Evolutionary conservation across 176 grass and related monocot species (phyloP).

Genomic region (Dactylis glomerata): DNA sequence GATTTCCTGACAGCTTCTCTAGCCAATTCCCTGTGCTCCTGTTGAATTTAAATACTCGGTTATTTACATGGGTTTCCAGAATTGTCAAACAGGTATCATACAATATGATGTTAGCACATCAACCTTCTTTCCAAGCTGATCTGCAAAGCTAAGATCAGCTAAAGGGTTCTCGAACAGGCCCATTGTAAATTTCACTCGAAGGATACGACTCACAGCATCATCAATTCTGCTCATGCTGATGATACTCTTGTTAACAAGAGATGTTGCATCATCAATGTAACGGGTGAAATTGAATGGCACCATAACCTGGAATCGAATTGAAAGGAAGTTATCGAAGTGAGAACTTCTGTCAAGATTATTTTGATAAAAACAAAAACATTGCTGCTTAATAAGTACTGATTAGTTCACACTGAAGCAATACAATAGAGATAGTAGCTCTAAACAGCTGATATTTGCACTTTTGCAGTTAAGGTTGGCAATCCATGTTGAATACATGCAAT

Average conservation of each 20-base stretch:
- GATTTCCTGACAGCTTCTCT: conserved; percentile 98
- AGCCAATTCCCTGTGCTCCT: conserved; percentile 96
- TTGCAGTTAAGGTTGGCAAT: background rate
- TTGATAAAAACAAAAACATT: background rate
- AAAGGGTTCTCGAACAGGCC: conserved; percentile 91
- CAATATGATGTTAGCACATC: background rate
- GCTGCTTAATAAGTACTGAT: background rate
- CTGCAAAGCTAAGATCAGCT: conserved; percentile 79
- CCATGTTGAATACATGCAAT: background rate
- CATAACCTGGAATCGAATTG: conserved; percentile 59
- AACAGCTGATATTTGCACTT: background rate
- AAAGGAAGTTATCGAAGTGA: background rate
- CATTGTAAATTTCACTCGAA: conserved; percentile 96
- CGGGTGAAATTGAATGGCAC: conserved; percentile 78
- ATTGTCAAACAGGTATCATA: background rate
- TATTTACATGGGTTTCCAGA: conserved; percentile 12
- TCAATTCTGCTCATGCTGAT: conserved; percentile 85
- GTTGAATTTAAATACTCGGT: conserved; percentile 27
- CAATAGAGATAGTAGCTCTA: conserved; percentile 4
- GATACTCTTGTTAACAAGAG: conserved; percentile 67
- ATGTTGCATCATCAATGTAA: conserved; percentile 66
- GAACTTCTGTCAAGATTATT: background rate
- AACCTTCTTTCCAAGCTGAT: conserved; percentile 97
- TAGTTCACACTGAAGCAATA: background rate
- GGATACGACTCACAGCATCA: conserved; percentile 84